These are phyloP conservation scores for Lentinus brumalis DNA, from an alignment of 768 basidiomycete species.

Conservation along the genomic window DNA sequence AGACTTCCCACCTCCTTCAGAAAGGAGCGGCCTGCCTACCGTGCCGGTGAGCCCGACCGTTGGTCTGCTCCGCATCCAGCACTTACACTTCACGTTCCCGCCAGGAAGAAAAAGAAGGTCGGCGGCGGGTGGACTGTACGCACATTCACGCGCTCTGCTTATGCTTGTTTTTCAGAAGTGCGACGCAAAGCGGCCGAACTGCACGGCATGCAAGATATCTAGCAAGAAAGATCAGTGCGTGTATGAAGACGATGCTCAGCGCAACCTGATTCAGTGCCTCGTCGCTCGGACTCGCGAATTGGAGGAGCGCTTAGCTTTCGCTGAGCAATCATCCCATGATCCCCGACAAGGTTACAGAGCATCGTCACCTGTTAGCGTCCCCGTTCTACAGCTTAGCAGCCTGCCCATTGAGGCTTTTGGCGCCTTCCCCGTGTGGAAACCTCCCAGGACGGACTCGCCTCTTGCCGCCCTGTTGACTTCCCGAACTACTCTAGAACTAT, in stretches of 20 bases:
- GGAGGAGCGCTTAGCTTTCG: not conserved
- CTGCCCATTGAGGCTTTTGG: not conserved
- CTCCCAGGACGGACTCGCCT: not conserved
- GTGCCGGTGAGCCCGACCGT: not conserved
- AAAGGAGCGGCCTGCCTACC: constrained; percentile 4
- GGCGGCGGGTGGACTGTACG: not conserved
- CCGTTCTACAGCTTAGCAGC: not conserved
- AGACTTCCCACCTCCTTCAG: not conserved
- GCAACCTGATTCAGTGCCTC: not conserved
- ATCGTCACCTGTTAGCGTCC: not conserved
- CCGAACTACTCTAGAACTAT: not conserved
- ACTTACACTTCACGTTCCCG: not conserved
- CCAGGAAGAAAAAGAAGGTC: not conserved
- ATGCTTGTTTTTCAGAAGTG: not conserved
- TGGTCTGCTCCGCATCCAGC: not conserved
- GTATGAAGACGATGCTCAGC: constrained; percentile 1
- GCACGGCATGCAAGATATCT: not conserved
- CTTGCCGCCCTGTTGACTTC: not conserved
- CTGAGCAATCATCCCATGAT: not conserved
- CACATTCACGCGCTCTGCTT: not conserved
- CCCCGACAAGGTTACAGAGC: not conserved
- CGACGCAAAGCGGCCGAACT: constrained; percentile 1
- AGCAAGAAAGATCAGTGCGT: not conserved
- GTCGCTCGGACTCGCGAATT: not conserved
- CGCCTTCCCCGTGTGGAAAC: not conserved